Evolutionary conservation across 495 filamentous ascomycete species (phyloP), one percentile per base, ranked within the genome.

Genomic region (Pyrenula massariospora): DNA sequence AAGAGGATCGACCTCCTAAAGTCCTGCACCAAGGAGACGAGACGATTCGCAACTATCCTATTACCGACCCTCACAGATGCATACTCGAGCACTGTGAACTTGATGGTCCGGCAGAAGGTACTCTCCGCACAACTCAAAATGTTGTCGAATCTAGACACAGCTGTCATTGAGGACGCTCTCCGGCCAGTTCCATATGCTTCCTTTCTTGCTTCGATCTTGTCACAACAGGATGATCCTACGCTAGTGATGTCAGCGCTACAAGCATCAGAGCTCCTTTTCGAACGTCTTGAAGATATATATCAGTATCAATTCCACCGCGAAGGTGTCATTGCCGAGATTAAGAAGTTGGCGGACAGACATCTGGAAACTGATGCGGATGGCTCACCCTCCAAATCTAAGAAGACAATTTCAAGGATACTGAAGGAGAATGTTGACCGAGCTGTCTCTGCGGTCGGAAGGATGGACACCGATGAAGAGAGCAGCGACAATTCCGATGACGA

Each of bases 241-340:
- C 73, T 99, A 10, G 91, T 97, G 12, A 87, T 88, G 36, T 84
- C 78, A 60, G 93, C 91, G 15, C 73, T 99, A 19, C 86, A 94
- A 62, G 92, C 91, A 49, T 85, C 91, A 1, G 91, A 97, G 66
- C 71, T 97, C 1, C 74, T 99, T 1, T 78, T 96, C 62, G 83
- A 84, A 59, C 85, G 94, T 15, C 70, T 97, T 11, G 87, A 88
- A 52, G 72, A 83, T 24, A 87, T 97, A 31, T 99, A 99, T 66
- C 87, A 88, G 47, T 89, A 96, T 63, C 94, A 97, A 61, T 95
- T 99, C 63, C 93, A 99, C 65, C 87, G 94, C 3, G 94, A 99
- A 70, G 94, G 94, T 47, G 93, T 99, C 20, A 91, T 99, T 61
- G 78, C 87, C 0, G 94, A 97, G 67, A 91, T 97, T 53, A 68